phyloP scores from a whole-genome alignment of 2,329 filamentous ascomycete genomes.

The Fusarium keratoplasticum region DNA sequence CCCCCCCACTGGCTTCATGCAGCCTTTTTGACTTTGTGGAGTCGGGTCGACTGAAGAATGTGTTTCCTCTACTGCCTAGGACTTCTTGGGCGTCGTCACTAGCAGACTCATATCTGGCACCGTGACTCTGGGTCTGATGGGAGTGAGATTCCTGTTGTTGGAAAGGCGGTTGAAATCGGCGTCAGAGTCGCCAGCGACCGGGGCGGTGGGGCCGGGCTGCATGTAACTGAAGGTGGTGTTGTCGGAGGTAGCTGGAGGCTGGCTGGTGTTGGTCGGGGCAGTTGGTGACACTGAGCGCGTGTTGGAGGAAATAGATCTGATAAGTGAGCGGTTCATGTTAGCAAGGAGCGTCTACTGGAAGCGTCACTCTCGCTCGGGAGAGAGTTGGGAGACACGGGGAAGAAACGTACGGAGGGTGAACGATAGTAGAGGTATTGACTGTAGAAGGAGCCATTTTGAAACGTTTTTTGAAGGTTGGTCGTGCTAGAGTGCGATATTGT shows the following conservation, averaged over 20 bases:
- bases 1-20: no score
- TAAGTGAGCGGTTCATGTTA: neutral
- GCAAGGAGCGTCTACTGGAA: neutral
- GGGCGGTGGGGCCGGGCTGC: neutral
- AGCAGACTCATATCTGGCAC: neutral
- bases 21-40: no score
- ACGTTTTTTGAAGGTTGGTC: no score
- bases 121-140: neutral
- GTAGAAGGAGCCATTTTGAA: no score
- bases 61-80: neutral
- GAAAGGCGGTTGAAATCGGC: neutral
- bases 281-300: neutral
- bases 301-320: neutral
- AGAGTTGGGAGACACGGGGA: neutral
- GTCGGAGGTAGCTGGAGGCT: neutral
- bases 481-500: neutral
- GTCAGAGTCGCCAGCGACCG: neutral
- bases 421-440: no score
- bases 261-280: neutral
- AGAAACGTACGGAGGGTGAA: no score
- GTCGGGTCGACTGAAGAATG: neutral
- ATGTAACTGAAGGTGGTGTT: neutral
- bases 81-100: neutral
- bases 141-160: neutral
- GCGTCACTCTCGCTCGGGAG: neutral